These are phyloP conservation scores for Leccinum uliginosum DNA, from an alignment of 768 basidiomycete genomes.

Conservation along the genomic window DNA sequence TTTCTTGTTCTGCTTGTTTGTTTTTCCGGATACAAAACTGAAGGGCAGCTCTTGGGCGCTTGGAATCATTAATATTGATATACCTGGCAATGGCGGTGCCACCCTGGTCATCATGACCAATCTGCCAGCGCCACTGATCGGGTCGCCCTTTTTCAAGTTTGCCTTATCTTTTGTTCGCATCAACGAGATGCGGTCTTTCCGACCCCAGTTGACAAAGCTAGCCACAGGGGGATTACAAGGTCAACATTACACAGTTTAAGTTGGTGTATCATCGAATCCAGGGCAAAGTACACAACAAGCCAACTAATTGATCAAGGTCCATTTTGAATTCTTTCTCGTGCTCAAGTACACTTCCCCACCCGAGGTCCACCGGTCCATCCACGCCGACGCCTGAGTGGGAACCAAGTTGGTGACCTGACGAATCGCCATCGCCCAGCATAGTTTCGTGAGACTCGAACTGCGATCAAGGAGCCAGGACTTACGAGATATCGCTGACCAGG, in stretches of 20 bases:
- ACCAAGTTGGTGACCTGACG: conserved; percentile 56
- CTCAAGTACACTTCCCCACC: conserved; percentile 68
- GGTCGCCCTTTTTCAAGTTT: no score
- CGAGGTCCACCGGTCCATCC: conserved; percentile 57
- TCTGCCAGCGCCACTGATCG: neutral
- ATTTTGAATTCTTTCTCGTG: conserved; percentile 62
- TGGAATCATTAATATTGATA: no score
- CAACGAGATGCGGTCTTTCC: neutral
- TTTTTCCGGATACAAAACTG: neutral
- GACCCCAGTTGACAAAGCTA: neutral
- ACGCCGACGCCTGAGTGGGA: conserved; percentile 63
- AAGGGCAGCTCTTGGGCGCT: neutral
- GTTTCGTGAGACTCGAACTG: neutral
- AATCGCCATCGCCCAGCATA: neutral
- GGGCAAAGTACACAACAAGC: neutral
- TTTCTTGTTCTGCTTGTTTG: neutral
- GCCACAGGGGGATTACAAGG: no score
- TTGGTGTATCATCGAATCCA: neutral
- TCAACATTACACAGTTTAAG: neutral
- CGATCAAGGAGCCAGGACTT: conserved; percentile 18
- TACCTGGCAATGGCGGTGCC: neutral
- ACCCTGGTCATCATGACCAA: neutral
- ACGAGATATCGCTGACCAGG: conserved; percentile 70
- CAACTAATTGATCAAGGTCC: conserved; percentile 38
- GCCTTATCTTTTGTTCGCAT: neutral